phyloP scores from a whole-genome alignment of 441 rosid species.

The Gossypium trilobum region DNA sequence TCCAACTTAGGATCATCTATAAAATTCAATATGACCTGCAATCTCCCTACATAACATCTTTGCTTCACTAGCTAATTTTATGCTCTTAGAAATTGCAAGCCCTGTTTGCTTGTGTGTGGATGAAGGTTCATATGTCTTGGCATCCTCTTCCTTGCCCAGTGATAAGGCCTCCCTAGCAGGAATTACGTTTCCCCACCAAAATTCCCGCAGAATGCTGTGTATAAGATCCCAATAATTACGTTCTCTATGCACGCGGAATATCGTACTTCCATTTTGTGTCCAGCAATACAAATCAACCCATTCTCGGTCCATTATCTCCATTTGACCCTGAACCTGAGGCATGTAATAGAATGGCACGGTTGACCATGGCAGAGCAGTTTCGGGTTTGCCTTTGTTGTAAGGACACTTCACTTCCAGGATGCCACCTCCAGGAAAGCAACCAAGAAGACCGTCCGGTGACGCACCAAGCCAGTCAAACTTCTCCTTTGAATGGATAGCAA shows the following conservation, averaged over 20 bases:
- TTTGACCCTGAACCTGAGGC: slow-evolving; percentile 95
- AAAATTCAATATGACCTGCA: slow-evolving; percentile 72
- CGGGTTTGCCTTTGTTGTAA: slow-evolving; percentile 83
- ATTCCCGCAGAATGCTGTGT: slow-evolving; percentile 56
- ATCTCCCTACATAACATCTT: slow-evolving; percentile 71
- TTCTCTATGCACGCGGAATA: slow-evolving; percentile 45
- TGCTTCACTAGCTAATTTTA: slow-evolving; percentile 37
- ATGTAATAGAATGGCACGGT: slow-evolving; percentile 79
- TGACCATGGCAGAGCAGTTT: slow-evolving; percentile 70
- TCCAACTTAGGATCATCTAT: slow-evolving; percentile 21
- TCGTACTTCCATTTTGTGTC: slow-evolving; percentile 37
- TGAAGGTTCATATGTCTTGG: slow-evolving; percentile 44
- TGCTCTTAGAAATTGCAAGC: slow-evolving; percentile 53
- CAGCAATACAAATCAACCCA: slow-evolving; percentile 93
- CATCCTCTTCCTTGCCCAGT: slow-evolving; percentile 49
- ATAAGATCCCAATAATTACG: slow-evolving; percentile 65
- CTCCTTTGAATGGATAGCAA: slow-evolving; percentile 62
- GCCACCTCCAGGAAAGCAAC: slow-evolving; percentile 53
- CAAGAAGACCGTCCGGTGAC: slow-evolving; percentile 85
- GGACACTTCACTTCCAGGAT: slow-evolving; percentile 91
- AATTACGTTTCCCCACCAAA: slow-evolving; percentile 85
- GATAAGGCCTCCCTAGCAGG: slow-evolving; percentile 70
- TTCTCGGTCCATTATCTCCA: slow-evolving; percentile 87
- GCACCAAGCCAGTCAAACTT: slow-evolving; percentile 89
- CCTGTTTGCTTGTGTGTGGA: slow-evolving; percentile 61